A percentile compares a stretch with the other conserved stretches of the same genome.
These are phyloP conservation scores for Penicillium expansum DNA, from an alignment of 2,329 filamentous ascomycete genomes.

Conservation along the genomic window DNA sequence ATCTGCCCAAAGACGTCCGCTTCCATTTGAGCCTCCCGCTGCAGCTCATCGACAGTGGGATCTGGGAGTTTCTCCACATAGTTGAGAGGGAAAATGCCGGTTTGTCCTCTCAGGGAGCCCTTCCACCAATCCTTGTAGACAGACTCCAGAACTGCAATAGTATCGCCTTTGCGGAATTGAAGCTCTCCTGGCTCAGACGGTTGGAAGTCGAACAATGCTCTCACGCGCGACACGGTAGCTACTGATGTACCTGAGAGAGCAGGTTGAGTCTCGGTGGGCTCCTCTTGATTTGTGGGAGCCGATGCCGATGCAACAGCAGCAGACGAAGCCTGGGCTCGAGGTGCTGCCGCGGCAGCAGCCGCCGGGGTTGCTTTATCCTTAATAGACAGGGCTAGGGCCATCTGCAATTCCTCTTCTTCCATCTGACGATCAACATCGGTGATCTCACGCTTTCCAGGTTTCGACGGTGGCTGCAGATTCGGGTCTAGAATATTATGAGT, in stretches of 20 bases:
- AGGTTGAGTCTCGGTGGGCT: slow-evolving; percentile 52
- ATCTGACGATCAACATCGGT: slow-evolving; percentile 87
- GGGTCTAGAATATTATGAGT: slow-evolving; percentile 63
- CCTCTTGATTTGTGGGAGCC: slow-evolving; percentile 26
- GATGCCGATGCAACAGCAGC: slow-evolving; percentile 10
- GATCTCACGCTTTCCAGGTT: slow-evolving; percentile 87
- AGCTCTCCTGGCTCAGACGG: slow-evolving; percentile 92
- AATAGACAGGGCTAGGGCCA: slow-evolving; percentile 87
- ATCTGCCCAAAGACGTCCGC: slow-evolving; percentile 73
- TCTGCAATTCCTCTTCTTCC: slow-evolving; percentile 95
- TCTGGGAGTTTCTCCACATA: slow-evolving; percentile 98
- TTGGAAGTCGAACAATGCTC: slow-evolving; percentile 90
- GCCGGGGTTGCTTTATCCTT: slow-evolving; percentile 67
- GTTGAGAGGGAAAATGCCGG: slow-evolving; percentile 96
- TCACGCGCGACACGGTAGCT: slow-evolving; percentile 90
- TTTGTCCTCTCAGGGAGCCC: slow-evolving; percentile 87
- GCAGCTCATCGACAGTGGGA: slow-evolving; percentile 88
- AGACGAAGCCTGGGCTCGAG: slow-evolving; percentile 36
- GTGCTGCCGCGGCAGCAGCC: slow-evolving; percentile 24
- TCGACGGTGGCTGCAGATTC: slow-evolving; percentile 84
- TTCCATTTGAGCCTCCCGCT: slow-evolving; percentile 95
- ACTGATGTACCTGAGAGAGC: slow-evolving; percentile 84
- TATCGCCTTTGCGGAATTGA: slow-evolving; percentile 93
- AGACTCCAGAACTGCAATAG: slow-evolving; percentile 94
- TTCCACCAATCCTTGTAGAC: slow-evolving; percentile 99